Percentiles rank a stretch among this genome's conserved stretches.
These are phyloP conservation scores for Senna siamea DNA, from an alignment of 306 rosid species.

Conservation along the genomic window DNA sequence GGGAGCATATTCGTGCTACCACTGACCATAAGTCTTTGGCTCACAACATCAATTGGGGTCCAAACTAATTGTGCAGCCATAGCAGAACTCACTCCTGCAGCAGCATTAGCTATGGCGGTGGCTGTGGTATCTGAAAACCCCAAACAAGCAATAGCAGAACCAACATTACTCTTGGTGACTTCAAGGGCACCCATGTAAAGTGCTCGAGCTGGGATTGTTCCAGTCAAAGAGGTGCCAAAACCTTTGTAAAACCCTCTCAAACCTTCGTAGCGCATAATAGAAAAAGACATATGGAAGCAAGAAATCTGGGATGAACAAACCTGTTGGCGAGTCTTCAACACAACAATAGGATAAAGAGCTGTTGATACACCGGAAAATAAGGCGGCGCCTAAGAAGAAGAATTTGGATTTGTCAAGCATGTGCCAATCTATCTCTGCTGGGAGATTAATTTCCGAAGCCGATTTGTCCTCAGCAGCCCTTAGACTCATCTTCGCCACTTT, in stretches of 20 bases:
- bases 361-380: conserved; percentile 90
- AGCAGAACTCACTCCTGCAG: conserved; percentile 87
- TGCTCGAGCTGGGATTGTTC: conserved; percentile 93
- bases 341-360: conserved; percentile 79
- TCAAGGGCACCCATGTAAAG: conserved; percentile 93
- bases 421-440: conserved; percentile 96
- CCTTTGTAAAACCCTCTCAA: conserved; percentile 90
- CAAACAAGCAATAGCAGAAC: conserved; percentile 54
- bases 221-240: conserved; percentile 89
- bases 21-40: conserved; percentile 86
- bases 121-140: conserved; percentile 85
- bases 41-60: conserved; percentile 96
- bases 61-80: conserved; percentile 95
- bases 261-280: conserved; percentile 79
- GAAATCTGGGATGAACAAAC: conserved; percentile 66
- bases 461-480: conserved; percentile 69
- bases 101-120: conserved; percentile 71
- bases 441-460: conserved; percentile 74
- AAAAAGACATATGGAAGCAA: conserved; percentile 64
- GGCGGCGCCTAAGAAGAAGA: conserved; percentile 93
- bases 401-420: conserved; percentile 92
- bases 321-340: conserved; percentile 87
- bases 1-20: conserved; percentile 41
- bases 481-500: conserved; percentile 88
- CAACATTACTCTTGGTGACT: conserved; percentile 82